Base-by-base conservation (phyloP, 805 yeast genomes). In the Pichia manshurica region DNA sequence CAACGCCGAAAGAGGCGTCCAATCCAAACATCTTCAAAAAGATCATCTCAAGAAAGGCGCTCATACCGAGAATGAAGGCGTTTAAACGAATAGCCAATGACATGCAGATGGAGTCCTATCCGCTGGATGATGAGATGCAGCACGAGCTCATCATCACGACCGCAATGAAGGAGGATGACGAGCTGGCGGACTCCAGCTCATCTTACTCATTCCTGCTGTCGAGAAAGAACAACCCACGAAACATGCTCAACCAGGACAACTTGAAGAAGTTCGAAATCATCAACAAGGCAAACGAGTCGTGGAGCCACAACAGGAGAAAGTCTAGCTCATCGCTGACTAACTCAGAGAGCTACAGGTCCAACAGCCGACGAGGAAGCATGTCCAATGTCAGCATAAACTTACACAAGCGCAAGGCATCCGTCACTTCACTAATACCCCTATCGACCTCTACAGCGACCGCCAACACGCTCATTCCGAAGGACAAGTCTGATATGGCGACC, bases 111-210 rank as follows among this genome's bases (percentile, higher is more conserved):
- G 73, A 68, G 48, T 43, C 56, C 15, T 56, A 57, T n/a, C 71
- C 71, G 4, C 49, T 67, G 39, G 66, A 67, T 44, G 52, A 54
- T 15, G 72, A 68, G 52, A 58, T 67, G 21, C 57, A 56, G 29
- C 68, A 66, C 49, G 73, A 68, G 54, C 58, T 66, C 12, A 51
- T 60, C 28, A 59, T 65, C 15, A 66, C 70, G 0, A 52, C 59
- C 1, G 63, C 66, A 4, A 42, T 66, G 37, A 60, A 61, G 47
- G 64, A 58, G 29, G 67, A 66, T 25, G 62, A 59, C 9, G 53
- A 54, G 39, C 49, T 57, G n/a, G 42, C 59, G 17, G 46, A 48
- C 20, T 45, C 56, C 8, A 50, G 47, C 35, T 19, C 50, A 8
- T 50, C 56, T 1, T 47, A 55, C 4, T 34, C 47, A 3, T 42